Base-by-base conservation (phyloP, 176 grass and related monocot species). In the Eragrostis curvula region DNA sequence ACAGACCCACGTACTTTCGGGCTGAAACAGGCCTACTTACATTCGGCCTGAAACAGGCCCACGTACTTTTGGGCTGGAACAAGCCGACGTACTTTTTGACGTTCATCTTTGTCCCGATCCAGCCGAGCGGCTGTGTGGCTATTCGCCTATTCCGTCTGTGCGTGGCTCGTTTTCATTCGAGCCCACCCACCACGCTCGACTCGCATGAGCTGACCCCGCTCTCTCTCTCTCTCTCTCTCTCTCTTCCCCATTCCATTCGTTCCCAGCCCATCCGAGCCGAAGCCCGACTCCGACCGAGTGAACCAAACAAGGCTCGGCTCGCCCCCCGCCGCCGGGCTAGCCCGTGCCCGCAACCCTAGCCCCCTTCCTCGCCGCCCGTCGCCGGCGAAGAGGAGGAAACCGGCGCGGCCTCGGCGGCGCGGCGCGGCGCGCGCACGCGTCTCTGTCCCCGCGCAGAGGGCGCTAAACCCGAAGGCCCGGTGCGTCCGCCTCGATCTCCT, bases 331-430 rank as follows among this genome's bases (percentile, higher is more conserved):
- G 52, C 52, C 51, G 49, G n/a, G n/a, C n/a, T n/a, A 50, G 50
- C 18, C 72, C 43, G 25, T 4, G 59, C 60, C 58, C 28, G 18
- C 5, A 79, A 79, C 61, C 76, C 76, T 79, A 79, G n/a, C 47
- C 43, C 9, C 11, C 25, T 21, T 5, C 27, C 6, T 10, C 25
- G 8, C 23, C 57, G 18, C 18, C 18, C 12, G 39, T 24, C 77
- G 62, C 47, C 77, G 77, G 8, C 27, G 77, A 51, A 66, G 27
- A 66, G 43, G 75, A 50, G 32, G 32, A 36, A 36, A 13, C 48
- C 28, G 47, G 51, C 9, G 48, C 30, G 32, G 46, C 61, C 2
- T 36, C 5, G 6, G 45, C 24, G 23, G 43, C 9, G 24, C 10
- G 23, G 43, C 9, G 24, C 10, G 28, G 20, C 61, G 45, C 60